These are phyloP conservation scores for Ashbya aceris DNA, from an alignment of 1,139 yeast genomes.

Conservation along the genomic window DNA sequence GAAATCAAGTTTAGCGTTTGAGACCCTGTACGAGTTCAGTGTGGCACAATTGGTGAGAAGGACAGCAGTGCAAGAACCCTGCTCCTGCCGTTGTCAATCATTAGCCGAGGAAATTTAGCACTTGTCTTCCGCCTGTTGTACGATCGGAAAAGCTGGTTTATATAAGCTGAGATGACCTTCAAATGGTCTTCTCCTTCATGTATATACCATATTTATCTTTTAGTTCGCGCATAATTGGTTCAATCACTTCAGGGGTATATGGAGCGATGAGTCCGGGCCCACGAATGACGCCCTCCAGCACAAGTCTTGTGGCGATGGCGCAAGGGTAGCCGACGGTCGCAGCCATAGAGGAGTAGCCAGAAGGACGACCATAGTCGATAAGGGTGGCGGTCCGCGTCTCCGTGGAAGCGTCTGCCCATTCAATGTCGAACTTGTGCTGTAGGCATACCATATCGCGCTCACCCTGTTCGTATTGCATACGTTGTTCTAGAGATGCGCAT, in stretches of 20 bases:
- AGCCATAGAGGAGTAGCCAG: constrained; percentile 98
- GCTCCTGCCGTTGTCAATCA: constrained; percentile 12
- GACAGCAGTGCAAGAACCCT: constrained; percentile 3
- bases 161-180: too few relatives aligned
- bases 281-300: constrained; percentile 72
- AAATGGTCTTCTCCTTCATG: constrained; percentile 46
- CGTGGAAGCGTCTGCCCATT: constrained; percentile 85
- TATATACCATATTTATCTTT: constrained; percentile 83
- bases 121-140: too few relatives aligned
- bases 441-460: constrained; percentile 92
- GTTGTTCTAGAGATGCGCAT: constrained; percentile 90
- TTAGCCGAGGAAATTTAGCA: constrained; percentile 29
- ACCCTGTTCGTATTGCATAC: constrained; percentile 92
- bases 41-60: neutral
- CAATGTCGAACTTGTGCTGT: constrained; percentile 96
- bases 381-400: constrained; percentile 93
- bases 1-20: too few relatives aligned
- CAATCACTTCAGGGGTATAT: constrained; percentile 79
- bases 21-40: too few relatives aligned
- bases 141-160: too few relatives aligned
- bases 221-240: constrained; percentile 83
- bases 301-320: constrained; percentile 87
- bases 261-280: constrained; percentile 89
- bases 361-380: constrained; percentile 90
- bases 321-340: constrained; percentile 97